phyloP scores from a whole-genome alignment of 2,329 filamentous ascomycete genomes.

The Ceratocystis ficicola region DNA sequence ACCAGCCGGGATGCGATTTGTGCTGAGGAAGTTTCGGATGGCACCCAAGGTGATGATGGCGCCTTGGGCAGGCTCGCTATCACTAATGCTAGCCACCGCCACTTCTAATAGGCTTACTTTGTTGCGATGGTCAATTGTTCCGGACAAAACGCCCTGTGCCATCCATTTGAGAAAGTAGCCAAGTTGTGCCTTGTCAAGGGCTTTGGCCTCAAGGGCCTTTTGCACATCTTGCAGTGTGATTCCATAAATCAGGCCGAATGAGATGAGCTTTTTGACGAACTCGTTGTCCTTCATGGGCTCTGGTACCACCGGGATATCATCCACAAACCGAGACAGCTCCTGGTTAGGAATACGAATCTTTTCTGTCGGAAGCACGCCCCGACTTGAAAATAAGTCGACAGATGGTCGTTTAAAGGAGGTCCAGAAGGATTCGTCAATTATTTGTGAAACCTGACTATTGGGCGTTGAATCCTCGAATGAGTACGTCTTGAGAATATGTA shows the following conservation, averaged over 20 bases:
- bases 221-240: slow-evolving; percentile 81
- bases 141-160: slow-evolving; percentile 55
- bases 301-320: slow-evolving; percentile 76
- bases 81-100: slow-evolving; percentile 58
- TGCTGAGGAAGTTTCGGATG: slow-evolving; percentile 62
- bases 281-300: slow-evolving; percentile 58
- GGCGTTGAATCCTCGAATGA: slow-evolving; percentile 84
- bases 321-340: slow-evolving; percentile 59
- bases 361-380: slow-evolving; percentile 73
- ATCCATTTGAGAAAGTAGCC: slow-evolving; percentile 77
- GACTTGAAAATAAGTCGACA: slow-evolving; percentile 79
- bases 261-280: slow-evolving; percentile 69
- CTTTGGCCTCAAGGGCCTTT: slow-evolving; percentile 67
- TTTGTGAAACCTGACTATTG: slow-evolving; percentile 66
- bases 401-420: slow-evolving; percentile 69
- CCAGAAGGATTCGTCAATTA: slow-evolving; percentile 94
- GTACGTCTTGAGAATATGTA: slow-evolving; percentile 78
- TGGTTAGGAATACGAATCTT: slow-evolving; percentile 65
- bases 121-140: slow-evolving; percentile 57
- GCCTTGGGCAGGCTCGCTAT: slow-evolving; percentile 46
- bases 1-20: slow-evolving; percentile 66
- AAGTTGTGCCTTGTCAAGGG: slow-evolving; percentile 66
- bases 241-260: slow-evolving; percentile 75
- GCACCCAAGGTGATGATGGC: slow-evolving; percentile 65
- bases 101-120: slow-evolving; percentile 63